Base-by-base conservation (phyloP, 805 yeast species). In the Wickerhamiella lipophila region DNA sequence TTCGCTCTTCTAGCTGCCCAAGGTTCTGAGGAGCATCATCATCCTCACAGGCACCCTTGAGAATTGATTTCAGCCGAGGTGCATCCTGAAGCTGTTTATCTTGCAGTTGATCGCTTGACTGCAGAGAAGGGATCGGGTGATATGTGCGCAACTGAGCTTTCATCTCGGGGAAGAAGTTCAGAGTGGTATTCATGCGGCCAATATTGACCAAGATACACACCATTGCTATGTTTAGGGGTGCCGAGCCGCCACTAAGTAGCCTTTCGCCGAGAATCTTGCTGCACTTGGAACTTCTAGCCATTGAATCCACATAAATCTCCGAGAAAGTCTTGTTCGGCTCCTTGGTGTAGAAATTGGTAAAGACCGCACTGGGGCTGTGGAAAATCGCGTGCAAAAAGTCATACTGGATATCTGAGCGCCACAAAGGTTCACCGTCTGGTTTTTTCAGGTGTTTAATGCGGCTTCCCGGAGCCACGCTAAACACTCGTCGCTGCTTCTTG, bases 151-250 rank as follows among this genome's bases (percentile, higher is more conserved):
- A 71, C 55, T 87, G 89, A 0, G 95, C 85, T 57, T 86, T 81
- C 97, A 89, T 89, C 60, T 87, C 96, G 19, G 94, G 85, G 50
- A 86, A 95, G 61, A 89, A 68, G 65, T 89, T 89, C 47, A 89
- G 80, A 2, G 97, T 89, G 1, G 98, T 89, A 68, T 89, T 89
- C 78, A 89, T 78, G 53, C 96, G 72, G 8, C 97, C 97, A 49
- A 88, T 78, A 60, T 89, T 89, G 15, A 89, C 96, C 52, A 89
- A 69, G 34, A 89, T 65, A 55, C 95, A 86, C 30, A 86, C 80
- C 72, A 85, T 77, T 49, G 85, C 81, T 18, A 84, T 83, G 15
- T 85, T 77, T 35, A 77, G 68, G 9, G 67, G 69, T 1, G 85
- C 83, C 64, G 75, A 71, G 38, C 75, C 75, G 52, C 71, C 73